Conservation (phyloP, 169 alveolate species). For the Eimeria sp. region DNA sequence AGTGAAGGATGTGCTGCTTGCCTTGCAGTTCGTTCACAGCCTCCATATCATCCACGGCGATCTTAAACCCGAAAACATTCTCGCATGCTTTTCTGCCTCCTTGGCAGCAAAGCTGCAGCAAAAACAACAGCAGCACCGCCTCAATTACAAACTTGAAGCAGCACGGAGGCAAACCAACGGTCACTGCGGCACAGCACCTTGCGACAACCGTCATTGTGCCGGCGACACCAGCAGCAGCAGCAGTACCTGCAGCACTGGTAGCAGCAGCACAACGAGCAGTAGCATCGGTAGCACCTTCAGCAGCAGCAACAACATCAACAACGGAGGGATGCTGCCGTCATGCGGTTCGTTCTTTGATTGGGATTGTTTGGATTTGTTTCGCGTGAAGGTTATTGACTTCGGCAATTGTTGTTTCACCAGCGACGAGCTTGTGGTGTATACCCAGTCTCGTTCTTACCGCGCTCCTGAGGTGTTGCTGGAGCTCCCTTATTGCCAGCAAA, state of each 20-base stretch:
- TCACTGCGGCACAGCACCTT: not conserved
- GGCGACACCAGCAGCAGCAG: not conserved
- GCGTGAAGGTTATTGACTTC: constrained; percentile 98
- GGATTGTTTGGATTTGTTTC: constrained; percentile 66
- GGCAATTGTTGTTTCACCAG: constrained; percentile 97
- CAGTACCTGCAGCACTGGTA: not conserved
- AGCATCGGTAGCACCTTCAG: not conserved
- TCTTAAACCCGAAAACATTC: constrained; percentile 97
- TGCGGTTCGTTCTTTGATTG: not conserved
- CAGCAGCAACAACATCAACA: not conserved
- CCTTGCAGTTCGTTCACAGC: constrained; percentile 90
- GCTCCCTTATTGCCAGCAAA: constrained; percentile 98
- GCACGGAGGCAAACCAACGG: constrained; percentile 38
- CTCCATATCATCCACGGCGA: constrained; percentile 96
- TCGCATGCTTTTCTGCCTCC: constrained; percentile 86
- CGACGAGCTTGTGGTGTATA: constrained; percentile 96
- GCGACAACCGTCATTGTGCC: not conserved
- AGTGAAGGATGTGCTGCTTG: constrained; percentile 90
- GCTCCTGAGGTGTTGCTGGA: constrained; percentile 99
- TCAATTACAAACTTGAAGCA: not conserved
- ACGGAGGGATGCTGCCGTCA: no score
- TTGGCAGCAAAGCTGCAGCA: constrained; percentile 9
- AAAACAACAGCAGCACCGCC: constrained; percentile 16
- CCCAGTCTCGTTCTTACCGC: constrained; percentile 98
- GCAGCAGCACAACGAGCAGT: constrained; percentile 6